Percentiles rank a stretch among this genome's conserved stretches.
These are phyloP conservation scores for Lepidopterella palustris DNA, from an alignment of 495 filamentous ascomycete species.

Conservation along the genomic window DNA sequence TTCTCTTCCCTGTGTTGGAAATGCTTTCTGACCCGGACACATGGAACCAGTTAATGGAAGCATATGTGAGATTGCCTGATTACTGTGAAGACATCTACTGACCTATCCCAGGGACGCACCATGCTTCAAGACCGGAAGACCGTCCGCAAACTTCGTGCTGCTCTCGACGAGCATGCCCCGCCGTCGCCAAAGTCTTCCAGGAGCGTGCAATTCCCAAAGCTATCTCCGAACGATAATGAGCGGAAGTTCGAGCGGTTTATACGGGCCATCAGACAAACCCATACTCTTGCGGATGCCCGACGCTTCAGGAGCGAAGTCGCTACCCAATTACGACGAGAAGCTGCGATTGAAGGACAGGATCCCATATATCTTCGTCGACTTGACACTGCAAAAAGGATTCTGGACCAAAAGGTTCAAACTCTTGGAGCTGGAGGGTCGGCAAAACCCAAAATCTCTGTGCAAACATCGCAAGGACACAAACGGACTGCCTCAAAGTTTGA, in stretches of 20 bases:
- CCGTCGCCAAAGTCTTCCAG: conserved; percentile 63
- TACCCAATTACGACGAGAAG: conserved; percentile 86
- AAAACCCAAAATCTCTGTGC: conserved; percentile 34
- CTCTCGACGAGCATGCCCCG: conserved; percentile 90
- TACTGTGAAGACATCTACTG: not conserved
- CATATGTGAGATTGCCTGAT: conserved; percentile 47
- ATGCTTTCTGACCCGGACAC: conserved; percentile 83
- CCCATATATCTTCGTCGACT: conserved; percentile 77
- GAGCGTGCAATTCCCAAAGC: conserved; percentile 58
- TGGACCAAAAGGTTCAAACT: conserved; percentile 84
- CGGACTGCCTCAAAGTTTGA: conserved; percentile 50
- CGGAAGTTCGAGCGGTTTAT: conserved; percentile 92
- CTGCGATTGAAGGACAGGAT: conserved; percentile 70
- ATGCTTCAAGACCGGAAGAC: conserved; percentile 94
- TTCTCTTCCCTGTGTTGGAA: conserved; percentile 63
- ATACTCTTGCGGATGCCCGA: conserved; percentile 89
- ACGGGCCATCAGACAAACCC: conserved; percentile 76
- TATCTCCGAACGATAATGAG: conserved; percentile 68
- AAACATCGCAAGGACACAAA: conserved; percentile 23
- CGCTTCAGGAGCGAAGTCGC: conserved; percentile 85
- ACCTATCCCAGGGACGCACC: conserved; percentile 54
- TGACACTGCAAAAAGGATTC: conserved; percentile 80
- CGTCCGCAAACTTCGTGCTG: conserved; percentile 86
- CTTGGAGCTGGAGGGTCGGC: conserved; percentile 60
- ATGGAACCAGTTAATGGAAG: conserved; percentile 94